Evolutionary conservation across 306 rosid species (phyloP).

Genomic region (Prunus campanulata): DNA sequence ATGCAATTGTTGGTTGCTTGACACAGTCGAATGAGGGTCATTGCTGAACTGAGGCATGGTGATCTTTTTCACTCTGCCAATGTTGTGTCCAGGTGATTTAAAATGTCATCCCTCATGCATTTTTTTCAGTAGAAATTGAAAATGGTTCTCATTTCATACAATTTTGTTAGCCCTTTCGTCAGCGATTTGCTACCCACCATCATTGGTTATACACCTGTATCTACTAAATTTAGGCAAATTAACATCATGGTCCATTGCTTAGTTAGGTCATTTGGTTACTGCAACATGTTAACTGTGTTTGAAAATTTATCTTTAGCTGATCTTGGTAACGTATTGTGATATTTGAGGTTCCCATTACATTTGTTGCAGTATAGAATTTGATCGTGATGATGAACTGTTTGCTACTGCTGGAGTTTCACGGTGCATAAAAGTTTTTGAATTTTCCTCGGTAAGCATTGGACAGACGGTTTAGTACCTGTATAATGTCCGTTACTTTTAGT

Average conservation of each 20-base stretch:
- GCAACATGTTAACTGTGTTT: not conserved
- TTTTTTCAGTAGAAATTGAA: not conserved
- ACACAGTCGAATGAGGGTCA: conserved; percentile 79
- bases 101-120: not conserved
- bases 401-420: conserved; percentile 97
- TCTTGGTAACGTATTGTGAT: not conserved
- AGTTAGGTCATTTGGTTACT: not conserved
- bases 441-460: conserved; percentile 58
- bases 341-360: not conserved
- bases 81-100: conserved; percentile 83
- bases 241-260: not conserved
- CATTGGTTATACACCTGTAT: too few relatives aligned
- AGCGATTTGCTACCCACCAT: not conserved
- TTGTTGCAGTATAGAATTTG: conserved; percentile 88
- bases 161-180: not conserved
- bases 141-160: not conserved
- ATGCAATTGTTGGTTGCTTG: conserved; percentile 28
- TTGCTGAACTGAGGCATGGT: conserved; percentile 82
- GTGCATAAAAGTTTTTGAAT: conserved; percentile 88
- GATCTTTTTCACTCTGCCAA: conserved; percentile 84
- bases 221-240: not conserved
- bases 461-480: not conserved
- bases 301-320: not conserved
- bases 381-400: conserved; percentile 81
- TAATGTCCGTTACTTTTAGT: not conserved